phyloP scores from a whole-genome alignment of 768 basidiomycete genomes.

The Tephrocybe sp. region DNA sequence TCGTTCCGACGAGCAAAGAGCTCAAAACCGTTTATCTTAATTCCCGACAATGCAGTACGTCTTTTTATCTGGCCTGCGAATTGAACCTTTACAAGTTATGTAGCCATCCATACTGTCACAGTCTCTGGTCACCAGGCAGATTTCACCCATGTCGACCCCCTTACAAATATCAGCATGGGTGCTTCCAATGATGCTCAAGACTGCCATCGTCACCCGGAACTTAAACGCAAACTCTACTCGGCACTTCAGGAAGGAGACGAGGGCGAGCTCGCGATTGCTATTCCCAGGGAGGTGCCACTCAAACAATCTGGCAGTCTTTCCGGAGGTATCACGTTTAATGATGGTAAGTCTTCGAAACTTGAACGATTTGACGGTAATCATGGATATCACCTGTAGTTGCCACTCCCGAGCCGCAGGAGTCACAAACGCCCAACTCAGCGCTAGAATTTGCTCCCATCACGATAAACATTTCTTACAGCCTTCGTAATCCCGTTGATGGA shows the following conservation, averaged over 20 bases:
- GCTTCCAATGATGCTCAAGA: constrained; percentile 57
- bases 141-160: constrained; percentile 76
- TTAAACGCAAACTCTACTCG: constrained; percentile 89
- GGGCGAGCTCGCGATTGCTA: constrained; percentile 89
- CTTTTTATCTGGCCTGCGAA: not conserved
- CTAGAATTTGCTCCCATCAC: constrained; percentile 75
- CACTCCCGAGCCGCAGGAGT: constrained; percentile 77
- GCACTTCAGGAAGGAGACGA: constrained; percentile 91
- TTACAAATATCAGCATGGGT: constrained; percentile 61
- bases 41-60: constrained; percentile 83
- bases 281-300: constrained; percentile 70
- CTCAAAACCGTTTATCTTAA: constrained; percentile 86
- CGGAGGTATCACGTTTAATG: constrained; percentile 44
- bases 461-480: constrained; percentile 76
- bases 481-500: constrained; percentile 81
- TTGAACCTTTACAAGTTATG: constrained; percentile 16
- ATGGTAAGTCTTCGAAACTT: constrained; percentile 41
- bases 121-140: constrained; percentile 72
- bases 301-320: constrained; percentile 53
- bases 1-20: constrained; percentile 76
- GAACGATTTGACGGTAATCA: not conserved
- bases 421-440: constrained; percentile 42
- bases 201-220: constrained; percentile 86
- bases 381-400: constrained; percentile 40
- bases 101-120: constrained; percentile 72